Base-by-base conservation (phyloP, 768 basidiomycete species). In the Leccinum variicolor region DNA sequence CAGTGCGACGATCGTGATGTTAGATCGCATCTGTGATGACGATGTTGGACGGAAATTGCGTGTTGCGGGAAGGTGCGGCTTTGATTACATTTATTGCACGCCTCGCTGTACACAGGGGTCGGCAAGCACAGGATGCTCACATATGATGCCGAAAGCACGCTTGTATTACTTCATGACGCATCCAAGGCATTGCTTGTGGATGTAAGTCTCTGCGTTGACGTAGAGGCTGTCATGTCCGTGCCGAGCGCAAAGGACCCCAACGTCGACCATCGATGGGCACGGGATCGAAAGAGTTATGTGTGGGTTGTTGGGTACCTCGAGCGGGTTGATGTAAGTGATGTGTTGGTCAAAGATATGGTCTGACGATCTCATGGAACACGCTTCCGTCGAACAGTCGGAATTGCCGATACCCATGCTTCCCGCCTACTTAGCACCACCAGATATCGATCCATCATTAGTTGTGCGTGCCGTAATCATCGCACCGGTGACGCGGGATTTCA, bases 231-330 rank as follows among this genome's bases (percentile, higher is more conserved):
- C 7, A 53, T 66, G 54, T 62, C 63, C n/a, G 54, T 14, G 52
- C 19, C 51, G 11, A 60, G 50, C 46, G 52, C 49, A 25, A 55
- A 28, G 49, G 59, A 60, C 13, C 53, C 33, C 0, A 54, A 53
- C 13, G 49, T 67, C 13, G 41, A 63, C 14, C 60, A 53, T 45
- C 65, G 63, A 31, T 89, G 87, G 87, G 74, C 79, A 25, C 72
- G 76, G 43, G 84, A 89, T 62, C 76, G 73, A 23, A 75, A 83
- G 59, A 69, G 75, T 60, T 75, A 75, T 36, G 72, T 86, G 36
- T 80, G 82, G 73, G 79, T 78, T 21, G 69, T 87, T 43, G 87
- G 87, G 36, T 76, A 84, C 66, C 69, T 89, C 52, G 87, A 89
- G 64, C 67, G 64, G 31, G 66, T 72, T 58, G 64, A 73, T 61